Evolutionary conservation across 2,329 filamentous ascomycete species (phyloP), one percentile per base, ranked within the genome.

Genomic region (Aspergillus arachidicola): DNA sequence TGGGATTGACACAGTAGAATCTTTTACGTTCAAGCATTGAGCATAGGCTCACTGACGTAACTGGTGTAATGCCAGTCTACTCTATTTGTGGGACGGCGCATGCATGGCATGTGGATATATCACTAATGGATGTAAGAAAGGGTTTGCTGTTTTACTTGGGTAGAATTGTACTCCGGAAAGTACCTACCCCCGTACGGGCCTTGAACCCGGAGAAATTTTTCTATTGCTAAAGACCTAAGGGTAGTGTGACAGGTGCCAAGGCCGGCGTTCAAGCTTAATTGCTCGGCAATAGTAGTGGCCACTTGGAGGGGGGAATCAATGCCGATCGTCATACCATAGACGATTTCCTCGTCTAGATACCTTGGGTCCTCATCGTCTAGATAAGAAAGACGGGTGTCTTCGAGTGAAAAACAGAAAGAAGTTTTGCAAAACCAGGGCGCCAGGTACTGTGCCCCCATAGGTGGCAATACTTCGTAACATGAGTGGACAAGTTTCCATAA

Each of bases 211-310:
- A 16, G 26, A 11, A 26, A 30, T 7, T 28, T 45, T 58, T 9
- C 28, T 38, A 23, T 21, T 36, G 23, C 46, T 19, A 26, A 55
- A 54, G n/a, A 21, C 34, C 30, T 6, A 51, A 30, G 58, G 36
- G 16, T 41, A 45, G 34, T 45, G 56, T 62, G 57, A 59, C 63
- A 59, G 57, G 48, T 59, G 63, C 63, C 64, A 66, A 66, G 64
- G 38, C 64, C 45, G 55, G 57, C 34, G 64, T 66, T 66, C 64
- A 64, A 61, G 62, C 59, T 64, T 66, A 64, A 61, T 58, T 59
- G 38, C 36, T 58, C 41, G 57, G 48, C 50, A 63, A 46, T 59
- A 56, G 38, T 23, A 53, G 54, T 55, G n/a, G 59, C 36, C 41
- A 51, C 28, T 59, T 43, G 45, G 48, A 23, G 56, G 53, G 58